phyloP scores from a whole-genome alignment of 768 basidiomycete genomes.

The Pholiota molesta region DNA sequence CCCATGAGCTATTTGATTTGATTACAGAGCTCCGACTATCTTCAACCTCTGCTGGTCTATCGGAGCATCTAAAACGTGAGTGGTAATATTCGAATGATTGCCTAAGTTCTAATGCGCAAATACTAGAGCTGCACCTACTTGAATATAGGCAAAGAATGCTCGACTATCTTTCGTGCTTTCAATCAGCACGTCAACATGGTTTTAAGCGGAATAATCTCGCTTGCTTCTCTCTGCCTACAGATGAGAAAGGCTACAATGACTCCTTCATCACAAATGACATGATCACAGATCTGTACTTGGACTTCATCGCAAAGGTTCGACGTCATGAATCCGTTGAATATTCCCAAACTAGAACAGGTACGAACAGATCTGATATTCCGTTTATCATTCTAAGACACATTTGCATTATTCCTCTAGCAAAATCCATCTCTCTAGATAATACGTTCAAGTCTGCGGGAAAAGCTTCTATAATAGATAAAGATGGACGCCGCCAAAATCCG shows the following conservation, averaged over 20 bases:
- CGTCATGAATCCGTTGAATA: conserved; percentile 6
- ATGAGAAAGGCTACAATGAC: neutral
- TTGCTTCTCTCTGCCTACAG: neutral
- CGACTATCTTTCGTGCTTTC: conserved; percentile 5
- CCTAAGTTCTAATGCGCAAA: neutral
- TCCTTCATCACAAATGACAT: conserved; percentile 5
- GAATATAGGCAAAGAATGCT: conserved; percentile 2
- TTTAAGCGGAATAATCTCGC: neutral
- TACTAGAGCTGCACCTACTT: conserved; percentile 12
- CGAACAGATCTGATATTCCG: neutral
- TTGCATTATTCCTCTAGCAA: neutral
- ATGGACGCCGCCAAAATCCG: neutral
- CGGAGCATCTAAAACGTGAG: conserved; percentile 13
- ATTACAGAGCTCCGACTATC: conserved; percentile 10
- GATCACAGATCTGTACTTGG: conserved; percentile 10
- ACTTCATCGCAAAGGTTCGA: conserved; percentile 3
- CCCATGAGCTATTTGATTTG: conserved; percentile 12
- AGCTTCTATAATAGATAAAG: conserved; percentile 5
- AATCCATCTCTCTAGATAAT: conserved; percentile 12
- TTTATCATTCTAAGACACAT: too few relatives aligned
- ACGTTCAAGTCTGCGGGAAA: conserved; percentile 13
- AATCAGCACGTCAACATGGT: neutral
- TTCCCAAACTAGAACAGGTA: conserved; percentile 12
- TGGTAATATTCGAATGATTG: neutral
- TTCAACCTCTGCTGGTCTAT: conserved; percentile 9